A percentile compares a stretch with the other conserved stretches of the same genome.
phyloP scores from a whole-genome alignment of 768 basidiomycete species.

The Gautieria morchelliformis region DNA sequence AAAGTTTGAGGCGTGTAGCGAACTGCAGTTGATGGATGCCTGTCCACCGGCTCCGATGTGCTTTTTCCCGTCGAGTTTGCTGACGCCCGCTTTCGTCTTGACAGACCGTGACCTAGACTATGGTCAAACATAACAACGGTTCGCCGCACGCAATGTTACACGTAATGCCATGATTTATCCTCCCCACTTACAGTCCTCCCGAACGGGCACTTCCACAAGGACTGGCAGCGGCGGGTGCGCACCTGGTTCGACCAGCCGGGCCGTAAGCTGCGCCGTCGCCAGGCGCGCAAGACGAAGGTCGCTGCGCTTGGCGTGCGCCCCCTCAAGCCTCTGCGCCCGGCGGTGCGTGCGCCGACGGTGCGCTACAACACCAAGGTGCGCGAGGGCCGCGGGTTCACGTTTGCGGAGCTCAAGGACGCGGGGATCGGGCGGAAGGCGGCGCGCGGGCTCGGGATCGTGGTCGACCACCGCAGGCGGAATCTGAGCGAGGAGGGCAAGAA shows the following conservation, averaged over 20 bases:
- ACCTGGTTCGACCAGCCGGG: slow-evolving; percentile 99
- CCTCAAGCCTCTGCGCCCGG: slow-evolving; percentile 85
- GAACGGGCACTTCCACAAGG: slow-evolving; percentile 95
- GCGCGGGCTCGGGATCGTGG: slow-evolving; percentile 83
- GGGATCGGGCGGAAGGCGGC: slow-evolving; percentile 93
- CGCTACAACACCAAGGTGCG: slow-evolving; percentile 98
- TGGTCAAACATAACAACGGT: slow-evolving; percentile 80
- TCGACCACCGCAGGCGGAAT: slow-evolving; percentile 96
- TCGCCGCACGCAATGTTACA: slow-evolving; percentile 17
- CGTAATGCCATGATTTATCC: background rate
- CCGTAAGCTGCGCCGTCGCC: slow-evolving; percentile 91
- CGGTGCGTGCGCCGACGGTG: slow-evolving; percentile 91
- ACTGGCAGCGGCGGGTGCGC: slow-evolving; percentile 94
- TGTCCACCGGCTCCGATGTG: too few relatives aligned
- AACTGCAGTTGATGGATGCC: too few relatives aligned
- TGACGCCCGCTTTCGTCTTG: slow-evolving; percentile 2
- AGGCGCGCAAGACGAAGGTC: slow-evolving; percentile 86
- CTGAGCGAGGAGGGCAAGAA: slow-evolving; percentile 94
- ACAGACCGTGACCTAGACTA: slow-evolving; percentile 35
- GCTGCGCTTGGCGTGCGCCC: slow-evolving; percentile 87
- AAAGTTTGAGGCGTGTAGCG: too few relatives aligned
- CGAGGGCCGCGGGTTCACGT: slow-evolving; percentile 93
- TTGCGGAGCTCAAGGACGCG: slow-evolving; percentile 90
- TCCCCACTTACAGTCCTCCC: slow-evolving; percentile 56
- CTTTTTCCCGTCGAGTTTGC: background rate